phyloP scores from a whole-genome alignment of 208 protist species.

The Leishmania martiniquensis region DNA sequence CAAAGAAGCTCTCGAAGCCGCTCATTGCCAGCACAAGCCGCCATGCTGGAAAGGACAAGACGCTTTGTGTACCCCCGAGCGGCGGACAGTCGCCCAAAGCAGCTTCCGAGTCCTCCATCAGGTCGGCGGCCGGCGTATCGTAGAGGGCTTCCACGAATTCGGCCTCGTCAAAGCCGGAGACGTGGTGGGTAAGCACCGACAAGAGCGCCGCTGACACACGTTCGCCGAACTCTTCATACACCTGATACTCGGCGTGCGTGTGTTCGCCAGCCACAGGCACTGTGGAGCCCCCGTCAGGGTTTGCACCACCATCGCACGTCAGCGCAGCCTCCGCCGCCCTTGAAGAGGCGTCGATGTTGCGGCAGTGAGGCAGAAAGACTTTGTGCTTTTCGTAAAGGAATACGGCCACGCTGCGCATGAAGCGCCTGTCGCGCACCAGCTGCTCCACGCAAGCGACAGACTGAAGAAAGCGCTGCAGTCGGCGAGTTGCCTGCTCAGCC shows the following conservation, averaged over 20 bases:
- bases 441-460: conserved; percentile 65
- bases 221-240: conserved; percentile 67
- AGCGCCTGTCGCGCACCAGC: conserved; percentile 50
- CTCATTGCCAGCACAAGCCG: conserved; percentile 78
- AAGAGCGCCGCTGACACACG: conserved; percentile 57
- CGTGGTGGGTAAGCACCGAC: conserved; percentile 43
- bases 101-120: not conserved
- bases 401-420: conserved; percentile 54
- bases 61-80: conserved; percentile 27
- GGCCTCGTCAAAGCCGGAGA: conserved; percentile 69
- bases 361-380: conserved; percentile 59
- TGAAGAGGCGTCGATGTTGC: not conserved
- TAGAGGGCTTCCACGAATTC: conserved; percentile 83
- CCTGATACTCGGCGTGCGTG: conserved; percentile 65
- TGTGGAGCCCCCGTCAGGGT: not conserved
- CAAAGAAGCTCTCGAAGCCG: conserved; percentile 80
- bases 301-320: not conserved
- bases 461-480: conserved; percentile 67
- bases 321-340: not conserved
- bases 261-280: conserved; percentile 41
- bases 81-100: not conserved
- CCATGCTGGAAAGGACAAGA: conserved; percentile 84
- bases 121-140: conserved; percentile 49
- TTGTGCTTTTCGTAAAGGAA: conserved; percentile 81
- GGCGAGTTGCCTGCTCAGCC: conserved; percentile 45